phyloP scores from a whole-genome alignment of 108 stramenopile species.

The Chaetoceros muelleri region DNA sequence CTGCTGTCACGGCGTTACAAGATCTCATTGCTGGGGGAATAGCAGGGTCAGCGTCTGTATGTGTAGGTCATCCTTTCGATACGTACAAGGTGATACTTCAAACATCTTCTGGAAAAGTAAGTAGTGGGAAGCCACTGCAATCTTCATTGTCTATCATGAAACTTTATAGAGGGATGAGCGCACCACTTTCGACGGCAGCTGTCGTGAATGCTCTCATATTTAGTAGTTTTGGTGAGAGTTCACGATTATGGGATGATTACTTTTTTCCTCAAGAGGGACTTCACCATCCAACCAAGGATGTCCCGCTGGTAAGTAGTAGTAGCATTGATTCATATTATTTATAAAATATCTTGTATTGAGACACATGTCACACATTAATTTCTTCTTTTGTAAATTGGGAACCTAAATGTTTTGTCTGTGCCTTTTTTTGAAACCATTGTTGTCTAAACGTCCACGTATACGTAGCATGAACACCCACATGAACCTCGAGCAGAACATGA shows the following conservation, averaged over 20 bases:
- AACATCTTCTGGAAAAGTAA: constrained; percentile 9
- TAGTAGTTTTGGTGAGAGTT: constrained; percentile 64
- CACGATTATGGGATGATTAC: constrained; percentile 55
- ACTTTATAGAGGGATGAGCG: constrained; percentile 79
- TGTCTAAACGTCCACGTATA: too few species aligned
- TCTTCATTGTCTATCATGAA: constrained; percentile 3
- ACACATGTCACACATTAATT: too few species aligned
- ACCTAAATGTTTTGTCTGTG: too few species aligned
- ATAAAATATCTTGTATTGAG: not conserved
- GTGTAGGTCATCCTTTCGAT: constrained; percentile 90
- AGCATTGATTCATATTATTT: not conserved
- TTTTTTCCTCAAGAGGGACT: constrained; percentile 1
- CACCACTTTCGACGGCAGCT: constrained; percentile 72
- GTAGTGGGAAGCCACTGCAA: not conserved
- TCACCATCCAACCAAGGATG: constrained; percentile 2
- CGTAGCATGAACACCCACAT: not conserved
- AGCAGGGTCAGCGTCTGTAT: constrained; percentile 71
- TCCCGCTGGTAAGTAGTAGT: not conserved
- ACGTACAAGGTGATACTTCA: constrained; percentile 71
- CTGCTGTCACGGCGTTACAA: constrained; percentile 45
- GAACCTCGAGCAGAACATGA: not conserved
- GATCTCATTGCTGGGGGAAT: constrained; percentile 78
- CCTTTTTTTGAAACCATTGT: too few species aligned
- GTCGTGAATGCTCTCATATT: constrained; percentile 86
- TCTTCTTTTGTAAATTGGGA: too few species aligned